Base-by-base conservation (phyloP, 768 basidiomycete genomes). In the Boletus edulis region DNA sequence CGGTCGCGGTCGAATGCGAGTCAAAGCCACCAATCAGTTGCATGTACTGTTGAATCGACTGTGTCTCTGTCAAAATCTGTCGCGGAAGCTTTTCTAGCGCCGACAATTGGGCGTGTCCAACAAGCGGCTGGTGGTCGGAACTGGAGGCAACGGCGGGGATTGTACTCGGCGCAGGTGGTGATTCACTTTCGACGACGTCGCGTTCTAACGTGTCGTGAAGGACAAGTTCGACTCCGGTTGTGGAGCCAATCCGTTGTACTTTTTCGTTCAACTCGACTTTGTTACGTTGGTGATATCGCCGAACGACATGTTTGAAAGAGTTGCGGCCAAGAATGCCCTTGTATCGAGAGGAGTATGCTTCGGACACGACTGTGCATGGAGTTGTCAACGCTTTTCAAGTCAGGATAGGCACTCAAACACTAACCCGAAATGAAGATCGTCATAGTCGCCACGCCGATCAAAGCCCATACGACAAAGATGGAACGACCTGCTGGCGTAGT, bases 391-490 rank as follows among this genome's bases (percentile, higher is more conserved):
- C 14, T 4, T 12, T 20, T 29, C 3, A 17, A 18, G 10, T 11
- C 13, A 34, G 17, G 4, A 46, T 3, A 17, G 18, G 43, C 9
- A 14, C 44, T 49, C 4, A 20, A n/a, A 47, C 17, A 9, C 80
- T 9, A 41, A 87, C 88, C 80, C 8, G 89, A 86, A 55, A 91
- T 77, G 14, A 91, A 74, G 27, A 88, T 82, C 0, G 90, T 89
- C 82, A 91, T 81, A 1, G 87, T 82, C 2, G 78, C 87, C 14
- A 91, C 85, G 15, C 89, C 91, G 8, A 90, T 70, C 35, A 92
- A 68, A 0, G 89, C 86, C 90, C 90, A 91, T 3, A 83, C 81
- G 39, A 91, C 78, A 66, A 92, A 92, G 34, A 92, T 77, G 14
- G 86, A 81, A 22, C 88, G 81, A 12, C 90, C 91, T 4, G 86